phyloP scores from a whole-genome alignment of 352 stramenopile species.

The Globisporangium nunn region DNA sequence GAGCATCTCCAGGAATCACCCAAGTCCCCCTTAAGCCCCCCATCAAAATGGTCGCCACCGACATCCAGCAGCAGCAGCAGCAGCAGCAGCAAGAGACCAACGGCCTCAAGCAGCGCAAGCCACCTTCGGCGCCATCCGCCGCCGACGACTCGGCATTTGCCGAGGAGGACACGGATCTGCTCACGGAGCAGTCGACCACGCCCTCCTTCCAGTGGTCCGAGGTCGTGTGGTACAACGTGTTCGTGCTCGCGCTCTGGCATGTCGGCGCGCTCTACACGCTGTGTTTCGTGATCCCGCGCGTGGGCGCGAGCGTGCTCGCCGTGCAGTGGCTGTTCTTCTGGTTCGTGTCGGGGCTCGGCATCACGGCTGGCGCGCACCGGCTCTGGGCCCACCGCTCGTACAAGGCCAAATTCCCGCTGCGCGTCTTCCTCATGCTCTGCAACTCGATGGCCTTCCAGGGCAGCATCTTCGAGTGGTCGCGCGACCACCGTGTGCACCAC shows the following conservation, averaged over 20 bases:
- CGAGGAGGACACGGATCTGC: slow-evolving; percentile 35
- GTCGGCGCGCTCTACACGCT: slow-evolving; percentile 68
- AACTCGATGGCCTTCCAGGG: slow-evolving; percentile 97
- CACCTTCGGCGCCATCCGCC: no score
- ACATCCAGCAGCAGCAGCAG: slow-evolving; percentile 1
- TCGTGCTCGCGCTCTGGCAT: slow-evolving; percentile 59
- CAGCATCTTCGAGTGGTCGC: slow-evolving; percentile 97
- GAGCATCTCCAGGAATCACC: no score
- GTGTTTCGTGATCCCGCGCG: slow-evolving; percentile 46
- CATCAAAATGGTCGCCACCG: neutral
- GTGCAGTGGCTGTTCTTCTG: slow-evolving; percentile 64
- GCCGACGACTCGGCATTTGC: slow-evolving; percentile 15
- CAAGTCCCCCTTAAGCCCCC: no score
- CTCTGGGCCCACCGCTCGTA: slow-evolving; percentile 97
- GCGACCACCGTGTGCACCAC: slow-evolving; percentile 98
- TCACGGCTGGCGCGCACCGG: slow-evolving; percentile 96
- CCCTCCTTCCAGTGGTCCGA: slow-evolving; percentile 53
- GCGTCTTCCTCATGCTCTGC: slow-evolving; percentile 95
- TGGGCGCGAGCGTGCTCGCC: slow-evolving; percentile 34
- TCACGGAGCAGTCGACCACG: slow-evolving; percentile 23
- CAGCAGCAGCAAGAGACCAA: neutral
- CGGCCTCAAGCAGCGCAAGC: slow-evolving; percentile 9
- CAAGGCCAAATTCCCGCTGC: slow-evolving; percentile 86
- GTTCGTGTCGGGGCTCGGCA: slow-evolving; percentile 89
- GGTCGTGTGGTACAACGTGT: slow-evolving; percentile 86